These are phyloP conservation scores for Alternaria dauci DNA, from an alignment of 2,329 filamentous ascomycete genomes.

Conservation along the genomic window DNA sequence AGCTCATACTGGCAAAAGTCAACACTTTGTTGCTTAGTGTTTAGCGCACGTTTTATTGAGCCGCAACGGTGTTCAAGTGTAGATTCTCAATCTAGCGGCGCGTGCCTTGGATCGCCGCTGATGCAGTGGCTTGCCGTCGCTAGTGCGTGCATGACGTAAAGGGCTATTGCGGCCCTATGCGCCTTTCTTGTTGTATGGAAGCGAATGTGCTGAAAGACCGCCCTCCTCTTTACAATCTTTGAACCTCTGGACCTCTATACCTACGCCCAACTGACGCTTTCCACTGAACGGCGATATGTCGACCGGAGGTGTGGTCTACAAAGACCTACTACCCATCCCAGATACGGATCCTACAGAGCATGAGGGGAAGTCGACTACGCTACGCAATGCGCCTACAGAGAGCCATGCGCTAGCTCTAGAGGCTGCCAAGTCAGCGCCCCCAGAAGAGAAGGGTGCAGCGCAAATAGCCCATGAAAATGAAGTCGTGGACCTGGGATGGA, in stretches of 20 bases:
- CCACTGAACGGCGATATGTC: conserved; percentile 34
- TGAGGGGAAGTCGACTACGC: conserved; percentile 39
- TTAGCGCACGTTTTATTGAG: neutral
- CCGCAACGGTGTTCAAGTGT: neutral
- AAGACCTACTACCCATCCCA: conserved; percentile 49
- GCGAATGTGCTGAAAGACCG: conserved; percentile 15
- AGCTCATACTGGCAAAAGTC: neutral
- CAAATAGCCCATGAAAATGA: conserved; percentile 58
- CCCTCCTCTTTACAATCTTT: neutral
- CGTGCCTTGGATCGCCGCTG: conserved; percentile 14
- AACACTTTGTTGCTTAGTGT: neutral
- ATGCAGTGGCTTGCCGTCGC: conserved; percentile 20
- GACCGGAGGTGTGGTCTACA: conserved; percentile 44
- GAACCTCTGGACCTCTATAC: neutral
- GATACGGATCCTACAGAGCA: conserved; percentile 42
- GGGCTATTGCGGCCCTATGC: conserved; percentile 5
- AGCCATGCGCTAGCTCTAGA: conserved; percentile 59
- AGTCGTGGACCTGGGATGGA: conserved; percentile 75
- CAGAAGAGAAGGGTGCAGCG: conserved; percentile 55
- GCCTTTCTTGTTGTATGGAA: conserved; percentile 15
- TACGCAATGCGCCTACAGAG: conserved; percentile 55
- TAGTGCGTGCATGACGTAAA: conserved; percentile 33
- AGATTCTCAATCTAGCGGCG: neutral
- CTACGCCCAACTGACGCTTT: conserved; percentile 1
- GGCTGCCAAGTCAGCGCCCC: conserved; percentile 45